Evolutionary conservation across 176 grass and related monocot genomes (phyloP).

Genomic region (Oryza glaberrima): DNA sequence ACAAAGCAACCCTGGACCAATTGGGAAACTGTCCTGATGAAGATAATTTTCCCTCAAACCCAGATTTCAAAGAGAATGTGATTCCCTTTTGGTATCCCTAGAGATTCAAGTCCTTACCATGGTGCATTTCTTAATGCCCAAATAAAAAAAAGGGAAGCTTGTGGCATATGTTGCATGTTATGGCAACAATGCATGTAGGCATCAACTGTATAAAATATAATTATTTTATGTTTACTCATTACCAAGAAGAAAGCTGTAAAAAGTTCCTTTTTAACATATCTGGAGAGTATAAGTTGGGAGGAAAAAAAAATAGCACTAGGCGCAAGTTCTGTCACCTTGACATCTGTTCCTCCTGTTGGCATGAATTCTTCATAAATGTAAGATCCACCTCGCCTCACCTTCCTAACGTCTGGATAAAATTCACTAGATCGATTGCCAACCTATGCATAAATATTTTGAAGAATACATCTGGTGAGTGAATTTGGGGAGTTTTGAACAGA

Average conservation of each 20-base stretch:
- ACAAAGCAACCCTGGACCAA: not conserved
- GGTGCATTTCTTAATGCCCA: not conserved
- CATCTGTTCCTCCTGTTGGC: slow-evolving; percentile 98
- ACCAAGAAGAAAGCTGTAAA: not conserved
- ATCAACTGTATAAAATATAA: not conserved
- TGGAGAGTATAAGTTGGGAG: slow-evolving; percentile 28
- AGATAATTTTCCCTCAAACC: slow-evolving; percentile 7
- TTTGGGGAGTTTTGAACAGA: slow-evolving; percentile 15
- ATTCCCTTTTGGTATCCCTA: not conserved
- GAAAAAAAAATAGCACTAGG: not conserved
- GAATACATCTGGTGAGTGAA: slow-evolving; percentile 6
- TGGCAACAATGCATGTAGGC: not conserved
- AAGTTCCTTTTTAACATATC: not conserved
- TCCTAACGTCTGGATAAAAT: slow-evolving; percentile 90
- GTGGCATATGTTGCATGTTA: too few species aligned
- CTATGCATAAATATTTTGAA: slow-evolving; percentile 45
- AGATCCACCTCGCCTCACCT: slow-evolving; percentile 87
- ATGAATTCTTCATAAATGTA: slow-evolving; percentile 99
- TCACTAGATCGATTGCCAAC: slow-evolving; percentile 96
- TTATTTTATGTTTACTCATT: not conserved
- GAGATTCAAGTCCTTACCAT: slow-evolving; percentile 2
- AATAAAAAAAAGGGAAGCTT: not conserved
- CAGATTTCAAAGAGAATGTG: not conserved
- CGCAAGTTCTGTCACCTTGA: slow-evolving; percentile 60
- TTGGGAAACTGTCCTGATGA: not conserved